A percentile compares a stretch with the other conserved stretches of the same genome.
Evolutionary conservation across 805 yeast species (phyloP).

Genomic region (Ogataea angusta): DNA sequence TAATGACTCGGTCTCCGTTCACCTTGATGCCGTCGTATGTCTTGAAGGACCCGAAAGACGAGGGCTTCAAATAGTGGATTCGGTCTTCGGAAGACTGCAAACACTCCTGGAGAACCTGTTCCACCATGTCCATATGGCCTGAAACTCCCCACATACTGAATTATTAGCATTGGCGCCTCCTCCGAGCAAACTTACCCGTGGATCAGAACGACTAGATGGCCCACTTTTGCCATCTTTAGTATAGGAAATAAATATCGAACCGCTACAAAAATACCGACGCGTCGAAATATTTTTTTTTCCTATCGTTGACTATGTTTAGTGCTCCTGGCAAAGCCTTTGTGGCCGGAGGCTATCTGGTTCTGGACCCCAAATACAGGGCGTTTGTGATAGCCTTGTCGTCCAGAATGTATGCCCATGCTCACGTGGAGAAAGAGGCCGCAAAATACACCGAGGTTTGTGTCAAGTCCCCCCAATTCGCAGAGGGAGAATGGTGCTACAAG

Average conservation of each 20-base stretch:
- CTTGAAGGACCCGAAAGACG: constrained; percentile 61
- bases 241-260: background rate
- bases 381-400: constrained; percentile 86
- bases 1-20: constrained; percentile 65
- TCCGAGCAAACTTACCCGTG: constrained; percentile 57
- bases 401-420: constrained; percentile 71
- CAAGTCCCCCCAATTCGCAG: constrained; percentile 71
- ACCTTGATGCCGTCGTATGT: constrained; percentile 84
- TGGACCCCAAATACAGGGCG: constrained; percentile 71
- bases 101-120: constrained; percentile 38
- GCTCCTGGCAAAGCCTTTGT: constrained; percentile 95
- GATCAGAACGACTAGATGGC: constrained; percentile 66
- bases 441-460: constrained; percentile 38
- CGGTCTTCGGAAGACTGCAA: constrained; percentile 37
- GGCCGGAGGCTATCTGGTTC: constrained; percentile 92
- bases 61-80: constrained; percentile 47
- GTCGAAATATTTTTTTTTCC: constrained; percentile 1
- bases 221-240: constrained; percentile 13
- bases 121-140: constrained; percentile 49
- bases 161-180: constrained; percentile 2
- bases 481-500: constrained; percentile 66
- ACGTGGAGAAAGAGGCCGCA: background rate
- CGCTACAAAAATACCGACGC: constrained; percentile 4
- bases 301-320: constrained; percentile 53
- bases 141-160: constrained; percentile 60